Conservation (phyloP, 139 green algal species). For the Prasinococcaceae sp. region DNA sequence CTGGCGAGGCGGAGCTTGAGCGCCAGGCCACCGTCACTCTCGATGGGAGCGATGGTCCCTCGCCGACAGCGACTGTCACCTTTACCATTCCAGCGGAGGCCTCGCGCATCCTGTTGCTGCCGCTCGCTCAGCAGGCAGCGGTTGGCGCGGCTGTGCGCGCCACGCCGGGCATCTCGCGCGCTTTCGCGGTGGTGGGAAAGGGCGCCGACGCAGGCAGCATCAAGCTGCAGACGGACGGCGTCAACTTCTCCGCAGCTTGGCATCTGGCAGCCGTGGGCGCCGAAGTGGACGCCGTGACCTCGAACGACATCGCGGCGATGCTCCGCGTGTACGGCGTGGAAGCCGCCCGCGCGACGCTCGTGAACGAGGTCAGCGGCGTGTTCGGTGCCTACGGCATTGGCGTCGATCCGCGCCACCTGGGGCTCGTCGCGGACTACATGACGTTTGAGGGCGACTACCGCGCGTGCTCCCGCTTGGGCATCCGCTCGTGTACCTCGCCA, state of each 20-base stretch:
- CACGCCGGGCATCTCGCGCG: conserved; percentile 37
- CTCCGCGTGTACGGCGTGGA: conserved; percentile 77
- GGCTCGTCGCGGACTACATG: conserved; percentile 95
- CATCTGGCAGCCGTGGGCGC: conserved; percentile 28
- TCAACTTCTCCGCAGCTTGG: conserved; percentile 60
- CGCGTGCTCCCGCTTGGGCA: conserved; percentile 80
- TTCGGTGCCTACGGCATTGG: conserved; percentile 95
- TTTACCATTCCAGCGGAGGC: no score
- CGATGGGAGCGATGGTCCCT: no score
- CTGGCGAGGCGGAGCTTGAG: no score
- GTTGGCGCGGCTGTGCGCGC: conserved; percentile 25
- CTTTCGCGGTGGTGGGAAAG: conserved; percentile 57
- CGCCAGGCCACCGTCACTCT: no score
- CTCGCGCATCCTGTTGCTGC: no score
- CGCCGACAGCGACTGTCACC: no score
- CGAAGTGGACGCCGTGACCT: conserved; percentile 52
- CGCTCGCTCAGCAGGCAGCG: conserved; percentile 22
- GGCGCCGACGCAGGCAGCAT: conserved; percentile 4
- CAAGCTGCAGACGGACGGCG: conserved; percentile 79
- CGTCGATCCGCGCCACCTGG: conserved; percentile 84
- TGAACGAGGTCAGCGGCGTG: conserved; percentile 62
- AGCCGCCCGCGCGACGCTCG: conserved; percentile 69
- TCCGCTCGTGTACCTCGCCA: conserved; percentile 66
- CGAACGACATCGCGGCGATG: conserved; percentile 74
- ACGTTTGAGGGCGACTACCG: conserved; percentile 58